Evolutionary conservation across 768 basidiomycete species (phyloP), one percentile per base, ranked within the genome.

Genomic region (Multifurca ochricompacta): DNA sequence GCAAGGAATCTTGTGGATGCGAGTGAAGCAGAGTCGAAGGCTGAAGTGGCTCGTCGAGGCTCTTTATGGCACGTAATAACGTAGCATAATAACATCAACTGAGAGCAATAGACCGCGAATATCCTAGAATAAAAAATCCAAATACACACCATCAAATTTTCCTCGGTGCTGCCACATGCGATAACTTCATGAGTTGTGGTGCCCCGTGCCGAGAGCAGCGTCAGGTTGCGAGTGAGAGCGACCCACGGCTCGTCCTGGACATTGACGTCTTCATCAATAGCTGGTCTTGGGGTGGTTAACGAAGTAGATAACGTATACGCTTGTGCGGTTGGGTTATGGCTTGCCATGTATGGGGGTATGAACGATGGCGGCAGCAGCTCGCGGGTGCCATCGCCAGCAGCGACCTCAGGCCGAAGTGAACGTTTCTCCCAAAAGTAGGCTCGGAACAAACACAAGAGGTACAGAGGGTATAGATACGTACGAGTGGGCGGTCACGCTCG

Each of bases 191-290:
- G 21, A 13, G 58, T 51, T 6, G 34, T 34, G 7, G 53, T 3
- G 35, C 30, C 21, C 14, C 28, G 51, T 11, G 39, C 42, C 13
- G 58, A 36, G 16, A 39, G 42, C 19, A 89, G 83, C n/a, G 77
- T 74, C 56, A 89, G 74, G 43, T 77, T 82, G 50, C 78, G 75
- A 4, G 87, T 78, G 63, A 82, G 84, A 54, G 74, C 72, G 10
- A 89, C 86, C 87, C 85, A 90, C 63, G 89, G 86, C 54, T 87
- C 87, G 7, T 56, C 54, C 36, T 56, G 54, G 18, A 56, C 16
- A 13, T 23, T 46, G 34, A 16, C 48, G 42, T 43, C 62, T 36
- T 16, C 41, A 27, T 32, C 32, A 16, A 30, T 16, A 70, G 67
- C 37, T 9, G 35, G 34, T 13, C 41, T 23, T 21, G 48, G 54